Percentiles rank a stretch among this genome's conserved stretches.
These are phyloP conservation scores for Fusarium humuli DNA, from an alignment of 2,329 filamentous ascomycete species.

Conservation along the genomic window DNA sequence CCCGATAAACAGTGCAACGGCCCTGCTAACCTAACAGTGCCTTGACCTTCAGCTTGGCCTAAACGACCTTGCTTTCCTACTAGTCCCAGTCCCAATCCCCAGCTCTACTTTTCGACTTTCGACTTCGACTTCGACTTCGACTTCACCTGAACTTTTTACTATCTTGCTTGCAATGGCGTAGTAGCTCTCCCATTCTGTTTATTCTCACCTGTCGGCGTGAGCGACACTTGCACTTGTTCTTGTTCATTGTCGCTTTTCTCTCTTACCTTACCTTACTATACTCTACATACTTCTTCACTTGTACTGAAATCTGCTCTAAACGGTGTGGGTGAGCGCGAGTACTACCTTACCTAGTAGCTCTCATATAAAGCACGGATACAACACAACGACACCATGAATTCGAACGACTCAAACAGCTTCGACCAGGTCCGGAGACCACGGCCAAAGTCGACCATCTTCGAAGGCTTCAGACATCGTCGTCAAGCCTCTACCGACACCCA, in stretches of 20 bases:
- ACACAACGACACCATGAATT: conserved; percentile 23
- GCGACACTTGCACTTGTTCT: conserved; percentile 14
- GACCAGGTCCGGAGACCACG: conserved; percentile 53
- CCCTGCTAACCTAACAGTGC: conserved; percentile 30
- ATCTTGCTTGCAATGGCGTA: conserved; percentile 43
- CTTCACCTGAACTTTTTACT: conserved; percentile 31
- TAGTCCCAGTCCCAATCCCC: conserved; percentile 19
- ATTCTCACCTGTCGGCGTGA: conserved; percentile 25
- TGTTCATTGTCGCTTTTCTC: conserved; percentile 26
- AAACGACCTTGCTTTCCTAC: conserved; percentile 30
- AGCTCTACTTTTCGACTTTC: conserved; percentile 26
- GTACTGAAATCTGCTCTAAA: conserved; percentile 10
- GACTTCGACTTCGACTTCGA: background rate
- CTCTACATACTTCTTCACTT: conserved; percentile 7
- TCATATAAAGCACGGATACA: conserved; percentile 19
- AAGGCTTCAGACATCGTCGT: conserved; percentile 62
- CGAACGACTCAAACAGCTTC: conserved; percentile 27
- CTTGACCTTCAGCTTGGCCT: conserved; percentile 27
- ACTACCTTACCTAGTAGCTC: conserved; percentile 9
- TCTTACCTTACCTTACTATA: background rate
- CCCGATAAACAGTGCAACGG: conserved; percentile 48
- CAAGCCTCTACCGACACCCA: conserved; percentile 59
- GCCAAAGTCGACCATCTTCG: conserved; percentile 63
- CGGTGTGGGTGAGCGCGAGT: conserved; percentile 6
- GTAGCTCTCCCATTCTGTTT: conserved; percentile 21